A percentile compares a stretch with the other conserved stretches of the same genome.
Evolutionary conservation across 2,329 filamentous ascomycete genomes (phyloP).

Genomic region (Xylaria sp.): DNA sequence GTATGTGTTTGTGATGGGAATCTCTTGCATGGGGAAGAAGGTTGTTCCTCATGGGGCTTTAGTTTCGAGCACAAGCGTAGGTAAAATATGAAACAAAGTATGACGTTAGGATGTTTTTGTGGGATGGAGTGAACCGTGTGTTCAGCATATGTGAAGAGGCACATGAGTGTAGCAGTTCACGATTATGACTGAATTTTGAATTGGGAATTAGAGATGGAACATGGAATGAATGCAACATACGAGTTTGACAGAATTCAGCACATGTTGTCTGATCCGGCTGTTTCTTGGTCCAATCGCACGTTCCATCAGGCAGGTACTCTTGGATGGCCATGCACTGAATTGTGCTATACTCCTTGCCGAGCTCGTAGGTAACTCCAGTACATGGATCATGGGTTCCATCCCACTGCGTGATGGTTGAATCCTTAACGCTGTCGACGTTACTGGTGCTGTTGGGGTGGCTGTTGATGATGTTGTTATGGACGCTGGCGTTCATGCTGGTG

Average conservation of each 20-base stretch:
- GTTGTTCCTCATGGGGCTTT: slow-evolving; percentile 6
- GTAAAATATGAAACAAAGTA: neutral
- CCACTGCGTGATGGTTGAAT: neutral
- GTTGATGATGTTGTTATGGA: neutral
- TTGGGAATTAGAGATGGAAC: too few relatives aligned
- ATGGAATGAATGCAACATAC: slow-evolving; percentile 1
- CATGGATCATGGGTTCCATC: neutral
- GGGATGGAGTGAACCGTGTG: too few relatives aligned
- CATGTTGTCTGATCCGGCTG: slow-evolving; percentile 4
- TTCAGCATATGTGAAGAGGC: too few relatives aligned
- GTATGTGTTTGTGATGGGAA: slow-evolving; percentile 19
- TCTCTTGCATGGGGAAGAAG: slow-evolving; percentile 11
- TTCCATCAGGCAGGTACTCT: slow-evolving; percentile 4
- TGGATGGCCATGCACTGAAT: slow-evolving; percentile 6
- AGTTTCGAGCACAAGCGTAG: neutral
- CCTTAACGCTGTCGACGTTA: neutral
- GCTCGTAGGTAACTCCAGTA: slow-evolving; percentile 2
- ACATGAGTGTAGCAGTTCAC: too few relatives aligned
- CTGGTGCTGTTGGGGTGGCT: neutral
- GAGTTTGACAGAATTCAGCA: slow-evolving; percentile 17
- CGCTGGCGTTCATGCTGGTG: neutral
- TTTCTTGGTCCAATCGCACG: slow-evolving; percentile 15
- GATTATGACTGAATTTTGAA: too few relatives aligned
- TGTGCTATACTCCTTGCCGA: slow-evolving; percentile 2
- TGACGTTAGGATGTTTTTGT: too few relatives aligned